Conservation (phyloP, 108 stramenopile genomes). For the Hondaea fermentalgiana region DNA sequence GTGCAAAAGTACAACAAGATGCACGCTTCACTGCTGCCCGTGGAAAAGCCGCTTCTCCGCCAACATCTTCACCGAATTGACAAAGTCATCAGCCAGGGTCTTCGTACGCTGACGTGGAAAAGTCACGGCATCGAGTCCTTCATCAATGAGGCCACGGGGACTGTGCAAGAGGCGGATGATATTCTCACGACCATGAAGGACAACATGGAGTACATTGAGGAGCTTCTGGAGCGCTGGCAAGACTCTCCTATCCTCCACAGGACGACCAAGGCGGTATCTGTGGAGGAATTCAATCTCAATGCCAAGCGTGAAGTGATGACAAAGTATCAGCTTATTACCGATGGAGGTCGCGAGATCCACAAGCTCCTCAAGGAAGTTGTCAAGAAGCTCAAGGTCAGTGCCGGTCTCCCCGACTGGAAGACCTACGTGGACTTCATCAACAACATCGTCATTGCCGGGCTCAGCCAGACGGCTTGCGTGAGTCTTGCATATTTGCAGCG, state of each 20-base stretch:
- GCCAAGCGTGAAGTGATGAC: neutral
- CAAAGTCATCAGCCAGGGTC: conserved; percentile 29
- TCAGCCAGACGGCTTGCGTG: conserved; percentile 5
- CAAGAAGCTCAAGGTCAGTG: conserved; percentile 38
- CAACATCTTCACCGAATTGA: conserved; percentile 28
- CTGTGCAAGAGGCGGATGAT: conserved; percentile 9
- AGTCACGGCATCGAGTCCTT: conserved; percentile 25
- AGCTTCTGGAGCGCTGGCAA: neutral
- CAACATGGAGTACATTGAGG: neutral
- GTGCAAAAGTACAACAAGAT: conserved; percentile 38
- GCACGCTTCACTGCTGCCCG: conserved; percentile 34
- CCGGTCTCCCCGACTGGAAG: conserved; percentile 47
- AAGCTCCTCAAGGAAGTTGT: conserved; percentile 36
- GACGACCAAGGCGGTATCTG: neutral
- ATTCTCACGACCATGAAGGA: conserved; percentile 4
- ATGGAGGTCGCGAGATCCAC: conserved; percentile 34
- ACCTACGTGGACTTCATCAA: conserved; percentile 45
- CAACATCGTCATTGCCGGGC: conserved; percentile 33
- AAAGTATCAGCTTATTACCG: conserved; percentile 19
- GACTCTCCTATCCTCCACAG: neutral
- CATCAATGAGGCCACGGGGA: conserved; percentile 4
- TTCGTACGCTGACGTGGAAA: conserved; percentile 26
- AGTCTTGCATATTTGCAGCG: conserved; percentile 13
- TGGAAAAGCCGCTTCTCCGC: conserved; percentile 34
- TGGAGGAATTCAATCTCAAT: neutral